Evolutionary conservation across 2,329 filamentous ascomycete species (phyloP), one percentile per base, ranked within the genome.

Genomic region (Beauveria caledonica): DNA sequence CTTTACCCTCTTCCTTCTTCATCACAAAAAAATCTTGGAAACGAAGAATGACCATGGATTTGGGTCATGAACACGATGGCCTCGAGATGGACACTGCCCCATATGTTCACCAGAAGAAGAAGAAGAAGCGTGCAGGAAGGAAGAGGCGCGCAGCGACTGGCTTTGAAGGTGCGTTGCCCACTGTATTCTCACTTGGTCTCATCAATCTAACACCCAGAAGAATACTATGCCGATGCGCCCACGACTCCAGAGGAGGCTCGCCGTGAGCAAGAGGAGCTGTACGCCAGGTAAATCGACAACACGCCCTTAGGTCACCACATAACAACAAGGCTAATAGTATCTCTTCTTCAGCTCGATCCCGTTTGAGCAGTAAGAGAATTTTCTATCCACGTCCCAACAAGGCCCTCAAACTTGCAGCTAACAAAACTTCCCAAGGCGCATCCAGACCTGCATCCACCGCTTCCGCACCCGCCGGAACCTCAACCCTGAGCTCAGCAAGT

Each of bases 361-460:
- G 2, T 58, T 58, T 44, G 19, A 25, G 25, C 10, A n/a, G 33
- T 48, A 44, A 17, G 44, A 17, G 44, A 7, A 25, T 11, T 25
- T 17, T n/a, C 50, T 10, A 2, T 33, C 7, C 15, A 27, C 19
- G 6, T 21, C n/a, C 17, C 29, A 19, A 3, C 25, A 5, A 3
- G 8, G 8, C 27, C 21, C 3, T 36, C 21, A 42, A 27, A 17
- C 33, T 36, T 29, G 29, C 19, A 25, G n/a, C 33, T 48, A 29
- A 45, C 46, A 19, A 27, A 25, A 10, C 9, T 6, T 15, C 42
- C 15, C 0, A 52, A 89, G 88, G 60, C 90, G 94, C 51, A 90
- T 97, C 45, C 87, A 97, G 69, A 82, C 86, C 27, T 94, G 90
- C 51, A 88, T 97, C 59, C 86, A 92, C 65, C 87, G 91, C 15